Percentiles rank a stretch among this genome's conserved stretches.
Conservation (phyloP, 495 filamentous ascomycete genomes). For the Melanomma pulvis-pyrius region DNA sequence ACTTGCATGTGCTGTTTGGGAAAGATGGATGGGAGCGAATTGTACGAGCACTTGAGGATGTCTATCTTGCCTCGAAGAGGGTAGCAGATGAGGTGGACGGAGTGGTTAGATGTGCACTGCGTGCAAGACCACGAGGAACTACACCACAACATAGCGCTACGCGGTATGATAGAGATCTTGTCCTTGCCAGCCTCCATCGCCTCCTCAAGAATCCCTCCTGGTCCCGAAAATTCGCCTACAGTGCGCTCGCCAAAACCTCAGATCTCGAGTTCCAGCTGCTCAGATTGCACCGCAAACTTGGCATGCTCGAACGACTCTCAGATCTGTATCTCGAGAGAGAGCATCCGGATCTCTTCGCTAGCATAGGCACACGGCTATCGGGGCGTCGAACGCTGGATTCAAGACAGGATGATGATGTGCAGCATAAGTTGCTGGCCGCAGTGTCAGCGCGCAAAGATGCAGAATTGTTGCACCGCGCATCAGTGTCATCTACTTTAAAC, state of each 20-base stretch:
- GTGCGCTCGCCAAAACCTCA: slow-evolving; percentile 1
- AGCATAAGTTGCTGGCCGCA: slow-evolving; percentile 20
- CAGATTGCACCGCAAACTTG: slow-evolving; percentile 16
- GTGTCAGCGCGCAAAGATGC: slow-evolving; percentile 26
- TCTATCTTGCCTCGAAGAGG: background rate
- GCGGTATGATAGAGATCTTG: background rate
- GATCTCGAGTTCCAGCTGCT: slow-evolving; percentile 17
- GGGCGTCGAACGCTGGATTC: slow-evolving; percentile 4
- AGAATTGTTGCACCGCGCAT: slow-evolving; percentile 24
- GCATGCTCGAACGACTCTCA: slow-evolving; percentile 21
- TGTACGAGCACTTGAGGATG: slow-evolving; percentile 3
- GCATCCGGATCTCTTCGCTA: slow-evolving; percentile 21
- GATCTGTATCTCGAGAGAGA: slow-evolving; percentile 19
- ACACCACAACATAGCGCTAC: background rate
- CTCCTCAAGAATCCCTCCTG: slow-evolving; percentile 6
- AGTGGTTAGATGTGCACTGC: slow-evolving; percentile 8
- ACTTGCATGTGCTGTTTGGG: slow-evolving; percentile 25
- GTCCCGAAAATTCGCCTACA: slow-evolving; percentile 19
- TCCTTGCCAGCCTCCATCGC: background rate
- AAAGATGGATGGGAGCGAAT: slow-evolving; percentile 11
- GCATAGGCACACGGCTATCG: slow-evolving; percentile 8
- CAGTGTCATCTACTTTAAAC: background rate
- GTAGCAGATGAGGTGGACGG: slow-evolving; percentile 13
- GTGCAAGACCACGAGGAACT: background rate
- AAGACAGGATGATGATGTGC: background rate